Evolutionary conservation across 2,329 filamentous ascomycete species (phyloP).

Genomic region (Scortechinia acanthostroma): DNA sequence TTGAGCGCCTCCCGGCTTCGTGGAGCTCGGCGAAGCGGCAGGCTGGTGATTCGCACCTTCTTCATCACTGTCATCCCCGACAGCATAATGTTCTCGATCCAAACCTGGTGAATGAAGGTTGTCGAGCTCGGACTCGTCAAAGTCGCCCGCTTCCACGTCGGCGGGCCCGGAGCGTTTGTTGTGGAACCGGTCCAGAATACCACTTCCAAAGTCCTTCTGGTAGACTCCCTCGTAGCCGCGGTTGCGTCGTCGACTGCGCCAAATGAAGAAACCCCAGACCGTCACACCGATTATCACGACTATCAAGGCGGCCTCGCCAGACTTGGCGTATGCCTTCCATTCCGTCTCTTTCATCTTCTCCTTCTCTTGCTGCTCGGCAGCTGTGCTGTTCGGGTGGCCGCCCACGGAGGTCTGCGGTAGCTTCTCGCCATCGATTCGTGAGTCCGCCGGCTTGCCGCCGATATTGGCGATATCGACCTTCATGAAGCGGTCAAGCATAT

Average conservation of each 20-base stretch:
- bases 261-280: conserved; percentile 70
- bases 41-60: no score
- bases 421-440: conserved; percentile 78
- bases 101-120: neutral
- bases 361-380: conserved; percentile 61
- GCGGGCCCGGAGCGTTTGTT: neutral
- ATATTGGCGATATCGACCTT: conserved; percentile 84
- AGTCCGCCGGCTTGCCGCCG: conserved; percentile 73
- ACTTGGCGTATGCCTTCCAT: conserved; percentile 82
- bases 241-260: conserved; percentile 49
- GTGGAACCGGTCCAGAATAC: neutral
- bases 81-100: neutral
- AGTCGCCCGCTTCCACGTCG: neutral
- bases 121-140: conserved; percentile 2
- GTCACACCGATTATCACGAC: conserved; percentile 70
- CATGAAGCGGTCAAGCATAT: conserved; percentile 98
- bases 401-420: conserved; percentile 72
- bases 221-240: conserved; percentile 43
- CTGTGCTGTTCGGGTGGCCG: conserved; percentile 52
- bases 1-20: no score
- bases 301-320: conserved; percentile 76
- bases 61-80: conserved; percentile 1
- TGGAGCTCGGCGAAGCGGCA: no score
- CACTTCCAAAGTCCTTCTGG: conserved; percentile 18
- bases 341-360: conserved; percentile 63